Evolutionary conservation across 495 filamentous ascomycete genomes (phyloP).

Genomic region (Trichoderma orchidacearum): DNA sequence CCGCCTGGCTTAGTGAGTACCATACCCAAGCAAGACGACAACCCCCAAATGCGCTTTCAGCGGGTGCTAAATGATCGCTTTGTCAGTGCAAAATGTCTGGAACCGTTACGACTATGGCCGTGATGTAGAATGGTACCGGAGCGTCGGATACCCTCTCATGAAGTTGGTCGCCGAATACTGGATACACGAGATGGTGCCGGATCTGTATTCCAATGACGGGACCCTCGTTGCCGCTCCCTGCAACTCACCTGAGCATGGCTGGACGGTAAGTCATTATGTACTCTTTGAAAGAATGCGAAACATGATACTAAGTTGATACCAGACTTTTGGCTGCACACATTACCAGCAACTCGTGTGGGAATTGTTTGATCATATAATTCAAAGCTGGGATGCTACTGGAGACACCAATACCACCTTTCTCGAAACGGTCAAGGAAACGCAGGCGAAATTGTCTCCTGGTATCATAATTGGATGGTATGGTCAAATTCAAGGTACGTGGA

Average conservation of each 20-base stretch:
- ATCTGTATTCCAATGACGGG: conserved; percentile 33
- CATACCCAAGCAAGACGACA: too few relatives aligned
- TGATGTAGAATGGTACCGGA: conserved; percentile 23
- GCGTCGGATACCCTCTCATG: conserved; percentile 30
- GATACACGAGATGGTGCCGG: conserved; percentile 28
- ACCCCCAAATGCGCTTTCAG: too few relatives aligned
- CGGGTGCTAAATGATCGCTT: not conserved
- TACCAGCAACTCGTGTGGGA: not conserved
- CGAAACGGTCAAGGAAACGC: not conserved
- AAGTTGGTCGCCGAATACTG: conserved; percentile 34
- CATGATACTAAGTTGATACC: not conserved
- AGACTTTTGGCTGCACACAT: not conserved
- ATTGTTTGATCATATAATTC: not conserved
- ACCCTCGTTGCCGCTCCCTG: conserved; percentile 37
- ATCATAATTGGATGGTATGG: conserved; percentile 4
- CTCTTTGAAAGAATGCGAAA: not conserved
- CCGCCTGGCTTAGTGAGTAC: not conserved
- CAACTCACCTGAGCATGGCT: conserved; percentile 37
- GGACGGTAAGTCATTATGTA: conserved; percentile 11
- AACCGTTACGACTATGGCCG: conserved; percentile 32
- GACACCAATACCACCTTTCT: not conserved
- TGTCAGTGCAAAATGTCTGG: conserved; percentile 28
- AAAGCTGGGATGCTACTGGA: not conserved
- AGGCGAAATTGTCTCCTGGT: not conserved
- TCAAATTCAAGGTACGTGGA: not conserved